Evolutionary conservation across 495 filamentous ascomycete species (phyloP).

Genomic region (Cenococcum geophilum): DNA sequence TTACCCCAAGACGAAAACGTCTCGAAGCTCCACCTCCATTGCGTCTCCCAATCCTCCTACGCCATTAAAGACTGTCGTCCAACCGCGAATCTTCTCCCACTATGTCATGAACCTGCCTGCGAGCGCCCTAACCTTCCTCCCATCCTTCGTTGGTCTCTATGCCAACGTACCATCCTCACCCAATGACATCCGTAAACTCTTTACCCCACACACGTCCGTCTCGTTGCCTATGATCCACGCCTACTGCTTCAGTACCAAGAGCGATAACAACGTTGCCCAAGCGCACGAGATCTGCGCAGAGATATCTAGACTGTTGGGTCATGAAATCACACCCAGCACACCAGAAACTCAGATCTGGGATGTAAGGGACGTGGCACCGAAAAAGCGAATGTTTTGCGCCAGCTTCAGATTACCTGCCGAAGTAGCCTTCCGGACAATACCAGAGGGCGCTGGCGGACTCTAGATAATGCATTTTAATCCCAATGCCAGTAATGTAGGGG

Average conservation of each 20-base stretch:
- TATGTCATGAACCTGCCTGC: conserved; percentile 98
- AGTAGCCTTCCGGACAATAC: conserved; percentile 60
- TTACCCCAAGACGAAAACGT: conserved; percentile 13
- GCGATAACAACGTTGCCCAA: conserved; percentile 58
- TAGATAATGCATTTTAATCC: neutral
- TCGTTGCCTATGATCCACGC: conserved; percentile 80
- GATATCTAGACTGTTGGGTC: conserved; percentile 56
- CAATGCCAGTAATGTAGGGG: neutral
- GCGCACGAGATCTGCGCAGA: conserved; percentile 61
- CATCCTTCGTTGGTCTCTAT: conserved; percentile 80
- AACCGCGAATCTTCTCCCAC: conserved; percentile 66
- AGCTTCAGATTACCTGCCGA: conserved; percentile 76
- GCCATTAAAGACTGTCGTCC: conserved; percentile 34
- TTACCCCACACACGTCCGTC: conserved; percentile 51
- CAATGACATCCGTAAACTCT: conserved; percentile 54
- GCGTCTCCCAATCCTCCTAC: conserved; percentile 7
- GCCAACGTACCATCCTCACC: conserved; percentile 13
- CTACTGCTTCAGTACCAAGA: conserved; percentile 79
- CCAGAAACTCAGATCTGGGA: conserved; percentile 58
- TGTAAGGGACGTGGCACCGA: conserved; percentile 83
- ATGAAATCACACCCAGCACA: conserved; percentile 54
- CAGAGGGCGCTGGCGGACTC: neutral
- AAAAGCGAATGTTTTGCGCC: conserved; percentile 94
- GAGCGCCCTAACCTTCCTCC: conserved; percentile 75
- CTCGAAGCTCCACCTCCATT: conserved; percentile 38